Base-by-base conservation (phyloP, 768 basidiomycete species). In the Myochromella boudieri region DNA sequence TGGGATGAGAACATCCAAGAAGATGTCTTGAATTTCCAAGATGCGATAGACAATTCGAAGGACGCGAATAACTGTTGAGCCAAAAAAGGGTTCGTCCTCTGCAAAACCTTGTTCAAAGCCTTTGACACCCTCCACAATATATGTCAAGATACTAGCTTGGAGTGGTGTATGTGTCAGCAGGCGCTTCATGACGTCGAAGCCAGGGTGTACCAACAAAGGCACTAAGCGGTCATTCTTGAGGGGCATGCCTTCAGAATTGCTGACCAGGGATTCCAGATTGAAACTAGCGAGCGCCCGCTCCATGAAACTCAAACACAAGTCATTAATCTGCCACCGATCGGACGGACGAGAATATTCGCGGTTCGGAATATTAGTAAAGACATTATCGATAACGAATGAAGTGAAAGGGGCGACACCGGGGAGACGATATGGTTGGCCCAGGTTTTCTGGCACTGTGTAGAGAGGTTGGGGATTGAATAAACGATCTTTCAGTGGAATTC, bases 311-410 rank as follows among this genome's bases (percentile, higher is more conserved):
- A 97, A 70, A 44, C 87, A 90, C 0, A 86, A 73, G 53, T 95
- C 92, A 44, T 93, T 88, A 62, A 89, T 84, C 56, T 82, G 75
- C 93, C 92, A 97, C 50, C 86, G 69, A 58, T 97, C 92, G 10
- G 81, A 81, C 9, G 81, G 81, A 25, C 77, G 76, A 2, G 78
- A 70, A 58, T 87, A 97, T 49, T 89, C 91, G 36, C 94, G 76
- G 42, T 72, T 76, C 11, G 82, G 74, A 33, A 91, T 84, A 42
- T 85, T 83, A 25, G 85, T 76, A 53, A 97, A 88, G 2, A 98
- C 90, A 37, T 87, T 89, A 57, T 97, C 93, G 50, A 95, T 68
- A 44, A 95, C 87, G 60, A 95, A 97, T n/a, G 77, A 70, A 9
- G 84, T 75, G 65, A 89, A 95, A 0, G 93, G 91, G 0, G 74